Conservation (phyloP, 257 asterid genomes). For the Coffea canephora region DNA sequence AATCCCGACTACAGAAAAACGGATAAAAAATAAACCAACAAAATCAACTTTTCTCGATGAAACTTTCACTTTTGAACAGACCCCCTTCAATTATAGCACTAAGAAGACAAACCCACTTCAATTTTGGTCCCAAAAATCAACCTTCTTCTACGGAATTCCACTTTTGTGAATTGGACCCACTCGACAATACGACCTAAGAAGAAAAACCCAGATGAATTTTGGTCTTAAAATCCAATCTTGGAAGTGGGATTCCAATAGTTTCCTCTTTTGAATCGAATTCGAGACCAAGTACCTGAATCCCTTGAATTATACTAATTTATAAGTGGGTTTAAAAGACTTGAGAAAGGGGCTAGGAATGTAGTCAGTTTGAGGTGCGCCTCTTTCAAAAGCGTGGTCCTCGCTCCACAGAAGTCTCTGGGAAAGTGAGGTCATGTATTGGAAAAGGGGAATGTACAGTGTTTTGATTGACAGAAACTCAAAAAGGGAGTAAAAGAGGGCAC, state of each 20-base stretch:
- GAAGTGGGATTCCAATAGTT: not conserved
- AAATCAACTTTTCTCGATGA: not conserved
- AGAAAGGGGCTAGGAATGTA: not conserved
- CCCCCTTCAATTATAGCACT: too few species aligned
- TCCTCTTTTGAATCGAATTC: not conserved
- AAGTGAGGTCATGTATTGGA: too few species aligned
- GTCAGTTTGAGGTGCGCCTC: not conserved
- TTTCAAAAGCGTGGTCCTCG: not conserved
- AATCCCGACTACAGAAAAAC: conserved; percentile 4
- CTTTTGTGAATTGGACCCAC: not conserved
- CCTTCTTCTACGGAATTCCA: not conserved
- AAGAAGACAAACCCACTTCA: not conserved
- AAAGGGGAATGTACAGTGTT: too few species aligned
- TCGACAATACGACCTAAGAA: not conserved
- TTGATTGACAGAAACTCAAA: too few species aligned
- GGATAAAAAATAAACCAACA: not conserved
- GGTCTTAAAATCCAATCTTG: not conserved
- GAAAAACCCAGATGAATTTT: not conserved
- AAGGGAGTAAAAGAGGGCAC: too few species aligned
- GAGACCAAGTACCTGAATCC: not conserved
- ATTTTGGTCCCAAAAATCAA: not conserved
- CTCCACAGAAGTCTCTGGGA: too few species aligned
- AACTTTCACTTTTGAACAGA: too few species aligned
- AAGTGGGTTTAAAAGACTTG: not conserved
- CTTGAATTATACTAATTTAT: not conserved